Evolutionary conservation across 2,329 filamentous ascomycete genomes (phyloP), one percentile per base, ranked within the genome.

Genomic region (Hymenoscyphus fructigenus): DNA sequence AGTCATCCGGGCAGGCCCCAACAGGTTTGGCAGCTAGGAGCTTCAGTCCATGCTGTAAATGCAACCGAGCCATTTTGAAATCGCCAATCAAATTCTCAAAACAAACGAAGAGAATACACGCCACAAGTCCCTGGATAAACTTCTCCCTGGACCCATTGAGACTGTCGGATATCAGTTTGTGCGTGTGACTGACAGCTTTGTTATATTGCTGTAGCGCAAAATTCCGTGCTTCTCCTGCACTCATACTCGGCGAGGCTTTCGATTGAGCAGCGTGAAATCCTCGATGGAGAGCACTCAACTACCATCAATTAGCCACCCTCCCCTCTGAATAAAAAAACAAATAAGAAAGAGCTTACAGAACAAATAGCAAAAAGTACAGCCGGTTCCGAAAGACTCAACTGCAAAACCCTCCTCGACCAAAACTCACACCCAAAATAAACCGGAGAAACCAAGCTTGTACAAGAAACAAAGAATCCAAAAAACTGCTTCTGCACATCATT

Each of bases 101-200:
- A 61, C 67, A 70, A 12, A 67, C 64, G 32, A 69, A 70, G 23
- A 70, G 63, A n/a, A 66, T 61, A 32, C 67, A 70, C 29, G 65
- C 65, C 14, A 70, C 65, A 12, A 70, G 64, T 3, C 66, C 67
- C 47, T 62, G 63, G 32, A 68, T 57, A 15, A 66, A 41, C 28
- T 58, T 60, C 5, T 64, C 62, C 29, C 62, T 44, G 5, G 59
- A 55, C 15, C 64, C 66, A 4, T n/a, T 29, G 1, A 55, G 57
- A 53, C 62, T 65, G 26, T 61, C 59, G 2, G 56, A 57, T 10
- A 67, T 58, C n/a, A 68, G 38, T 17, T 20, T 60, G 10, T 62
- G 64, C 15, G 67, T 68, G 47, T 62, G 60, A 32, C 36, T 65
- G 14, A 69, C 61, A 44, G 66, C 67, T 44, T 58, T 38, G 26